Conservation (phyloP, 768 basidiomycete species). For the Phallus indusiatus region DNA sequence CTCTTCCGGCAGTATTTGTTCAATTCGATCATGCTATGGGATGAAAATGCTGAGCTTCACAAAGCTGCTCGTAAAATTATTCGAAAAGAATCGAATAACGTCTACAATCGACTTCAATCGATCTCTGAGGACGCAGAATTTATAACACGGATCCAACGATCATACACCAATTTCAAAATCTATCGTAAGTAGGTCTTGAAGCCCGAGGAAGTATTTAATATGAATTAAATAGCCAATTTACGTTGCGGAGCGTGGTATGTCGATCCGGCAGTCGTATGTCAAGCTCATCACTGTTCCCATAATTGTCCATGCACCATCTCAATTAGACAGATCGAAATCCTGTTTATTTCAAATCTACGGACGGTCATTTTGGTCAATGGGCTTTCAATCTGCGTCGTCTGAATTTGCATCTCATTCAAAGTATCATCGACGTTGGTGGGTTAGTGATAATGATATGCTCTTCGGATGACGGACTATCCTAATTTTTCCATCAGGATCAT, state of each 20-base stretch:
- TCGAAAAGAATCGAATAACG: constrained; percentile 60
- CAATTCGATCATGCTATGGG: too few relatives aligned
- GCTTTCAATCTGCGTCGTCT: constrained; percentile 74
- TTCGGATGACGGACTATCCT: not conserved
- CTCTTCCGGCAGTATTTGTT: too few relatives aligned
- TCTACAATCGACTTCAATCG: constrained; percentile 84
- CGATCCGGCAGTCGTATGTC: constrained; percentile 51
- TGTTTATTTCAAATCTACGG: constrained; percentile 90
- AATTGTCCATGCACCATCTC: constrained; percentile 10
- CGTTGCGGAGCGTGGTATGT: constrained; percentile 95
- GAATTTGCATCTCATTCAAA: constrained; percentile 67
- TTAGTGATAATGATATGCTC: constrained; percentile 24
- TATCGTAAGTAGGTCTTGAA: constrained; percentile 34
- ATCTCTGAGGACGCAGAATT: constrained; percentile 71
- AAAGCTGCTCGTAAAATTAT: constrained; percentile 35
- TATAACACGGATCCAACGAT: constrained; percentile 42
- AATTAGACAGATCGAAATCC: constrained; percentile 13
- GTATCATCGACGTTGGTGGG: constrained; percentile 50
- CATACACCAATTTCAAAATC: constrained; percentile 43
- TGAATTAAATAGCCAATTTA: constrained; percentile 59
- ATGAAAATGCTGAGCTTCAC: not conserved
- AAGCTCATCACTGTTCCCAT: not conserved
- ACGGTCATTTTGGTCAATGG: constrained; percentile 83
- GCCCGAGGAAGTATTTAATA: not conserved
- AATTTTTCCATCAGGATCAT: constrained; percentile 43